Conservation (phyloP, 2,329 filamentous ascomycete genomes). For the Macrophomina tecta region DNA sequence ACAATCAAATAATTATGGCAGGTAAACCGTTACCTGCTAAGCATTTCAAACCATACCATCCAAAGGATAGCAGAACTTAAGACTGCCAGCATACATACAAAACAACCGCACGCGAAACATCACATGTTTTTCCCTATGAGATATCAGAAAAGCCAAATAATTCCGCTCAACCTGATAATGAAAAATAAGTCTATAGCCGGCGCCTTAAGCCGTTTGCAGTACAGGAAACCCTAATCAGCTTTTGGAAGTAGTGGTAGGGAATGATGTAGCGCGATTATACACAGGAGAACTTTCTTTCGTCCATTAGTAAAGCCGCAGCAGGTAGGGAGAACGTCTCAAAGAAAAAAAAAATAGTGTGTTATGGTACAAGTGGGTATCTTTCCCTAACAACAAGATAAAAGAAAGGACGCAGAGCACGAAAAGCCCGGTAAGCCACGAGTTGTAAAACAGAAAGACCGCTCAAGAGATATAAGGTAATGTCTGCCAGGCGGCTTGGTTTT, state of each 20-base stretch:
- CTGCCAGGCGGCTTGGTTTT: too few relatives aligned
- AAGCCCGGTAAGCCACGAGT: neutral
- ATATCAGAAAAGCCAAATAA: neutral
- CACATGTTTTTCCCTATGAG: neutral
- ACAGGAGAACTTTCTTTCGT: neutral
- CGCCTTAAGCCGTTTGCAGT: neutral
- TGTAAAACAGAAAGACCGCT: neutral
- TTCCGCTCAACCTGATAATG: neutral
- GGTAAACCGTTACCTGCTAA: too few relatives aligned
- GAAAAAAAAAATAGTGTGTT: too few relatives aligned
- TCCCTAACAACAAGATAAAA: conserved; percentile 8
- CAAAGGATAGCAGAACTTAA: too few relatives aligned
- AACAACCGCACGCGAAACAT: neutral
- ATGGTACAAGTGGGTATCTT: conserved; percentile 18
- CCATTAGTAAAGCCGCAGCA: neutral
- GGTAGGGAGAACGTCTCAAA: neutral
- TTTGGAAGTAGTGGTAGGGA: neutral
- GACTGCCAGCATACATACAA: neutral
- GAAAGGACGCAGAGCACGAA: neutral
- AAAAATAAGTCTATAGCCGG: neutral
- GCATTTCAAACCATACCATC: too few relatives aligned
- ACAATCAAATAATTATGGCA: too few relatives aligned
- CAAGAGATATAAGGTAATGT: neutral
- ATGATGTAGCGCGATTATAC: neutral
- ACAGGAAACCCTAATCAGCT: neutral